These are phyloP conservation scores for Lunularia cruciata DNA, from an alignment of 225 moss, liverwort and hornwort species.

Conservation along the genomic window DNA sequence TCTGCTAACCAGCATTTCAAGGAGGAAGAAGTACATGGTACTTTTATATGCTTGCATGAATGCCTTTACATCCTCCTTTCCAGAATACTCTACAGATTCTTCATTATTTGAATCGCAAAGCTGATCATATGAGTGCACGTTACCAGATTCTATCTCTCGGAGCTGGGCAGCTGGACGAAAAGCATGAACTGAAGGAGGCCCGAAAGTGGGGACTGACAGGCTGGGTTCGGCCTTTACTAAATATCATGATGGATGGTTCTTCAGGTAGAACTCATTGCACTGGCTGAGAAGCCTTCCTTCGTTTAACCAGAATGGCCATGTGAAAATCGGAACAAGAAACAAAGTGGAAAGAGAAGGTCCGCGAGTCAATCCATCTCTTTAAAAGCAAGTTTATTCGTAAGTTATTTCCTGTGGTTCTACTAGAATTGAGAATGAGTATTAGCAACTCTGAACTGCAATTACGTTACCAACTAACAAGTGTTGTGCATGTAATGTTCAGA, in stretches of 20 bases:
- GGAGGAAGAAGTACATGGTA: too few relatives aligned
- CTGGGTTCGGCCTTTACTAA: constrained; percentile 88
- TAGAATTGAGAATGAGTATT: background rate
- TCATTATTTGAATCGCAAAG: too few relatives aligned
- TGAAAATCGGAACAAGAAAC: too few relatives aligned
- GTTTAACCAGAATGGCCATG: background rate
- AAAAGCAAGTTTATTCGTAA: too few relatives aligned
- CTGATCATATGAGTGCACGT: too few relatives aligned
- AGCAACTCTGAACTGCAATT: background rate
- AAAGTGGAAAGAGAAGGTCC: too few relatives aligned
- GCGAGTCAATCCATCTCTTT: too few relatives aligned
- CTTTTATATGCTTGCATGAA: background rate
- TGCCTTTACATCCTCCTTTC: too few relatives aligned
- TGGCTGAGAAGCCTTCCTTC: background rate
- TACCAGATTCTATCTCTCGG: constrained; percentile 77
- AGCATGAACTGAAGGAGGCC: constrained; percentile 57
- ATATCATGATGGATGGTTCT: constrained; percentile 98
- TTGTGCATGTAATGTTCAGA: constrained; percentile 40
- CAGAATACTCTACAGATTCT: too few relatives aligned
- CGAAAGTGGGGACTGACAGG: constrained; percentile 94
- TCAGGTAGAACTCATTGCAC: constrained; percentile 59
- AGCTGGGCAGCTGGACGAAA: constrained; percentile 86
- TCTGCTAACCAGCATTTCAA: too few relatives aligned
- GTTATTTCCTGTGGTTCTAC: background rate
- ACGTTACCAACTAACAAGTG: background rate